These are phyloP conservation scores for Parmelia sp. DNA, from an alignment of 495 filamentous ascomycete genomes.

Conservation along the genomic window DNA sequence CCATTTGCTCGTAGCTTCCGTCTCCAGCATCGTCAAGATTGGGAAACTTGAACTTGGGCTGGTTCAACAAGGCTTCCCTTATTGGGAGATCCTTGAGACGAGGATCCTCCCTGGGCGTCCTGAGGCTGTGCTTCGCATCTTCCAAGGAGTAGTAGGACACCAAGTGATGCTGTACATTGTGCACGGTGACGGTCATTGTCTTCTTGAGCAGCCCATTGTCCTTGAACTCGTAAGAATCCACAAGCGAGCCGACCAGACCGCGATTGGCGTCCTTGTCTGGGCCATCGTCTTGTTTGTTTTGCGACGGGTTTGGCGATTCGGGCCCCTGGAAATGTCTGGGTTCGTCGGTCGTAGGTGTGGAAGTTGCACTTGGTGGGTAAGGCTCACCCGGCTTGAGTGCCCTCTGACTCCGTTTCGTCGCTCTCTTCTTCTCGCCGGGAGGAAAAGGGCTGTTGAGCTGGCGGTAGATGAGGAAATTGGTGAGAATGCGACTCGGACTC, in stretches of 20 bases:
- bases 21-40: constrained; percentile 52
- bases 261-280: constrained; percentile 53
- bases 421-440: constrained; percentile 83
- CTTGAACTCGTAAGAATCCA: constrained; percentile 86
- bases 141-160: constrained; percentile 87
- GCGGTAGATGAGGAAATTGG: constrained; percentile 85
- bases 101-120: constrained; percentile 53
- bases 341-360: constrained; percentile 35
- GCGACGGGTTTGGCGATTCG: constrained; percentile 42
- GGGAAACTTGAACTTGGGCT: constrained; percentile 64
- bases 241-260: constrained; percentile 68
- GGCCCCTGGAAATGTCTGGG: constrained; percentile 35
- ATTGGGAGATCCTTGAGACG: constrained; percentile 50
- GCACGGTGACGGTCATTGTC: constrained; percentile 72
- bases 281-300: constrained; percentile 39
- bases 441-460: constrained; percentile 76
- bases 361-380: constrained; percentile 40
- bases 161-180: constrained; percentile 67
- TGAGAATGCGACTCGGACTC: constrained; percentile 84
- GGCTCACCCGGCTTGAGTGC: constrained; percentile 42
- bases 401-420: constrained; percentile 62
- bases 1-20: constrained; percentile 35
- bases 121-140: constrained; percentile 55
- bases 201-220: constrained; percentile 81
- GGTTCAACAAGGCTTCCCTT: constrained; percentile 52